phyloP scores from a whole-genome alignment of 768 basidiomycete genomes.

The Amanita thiersii region DNA sequence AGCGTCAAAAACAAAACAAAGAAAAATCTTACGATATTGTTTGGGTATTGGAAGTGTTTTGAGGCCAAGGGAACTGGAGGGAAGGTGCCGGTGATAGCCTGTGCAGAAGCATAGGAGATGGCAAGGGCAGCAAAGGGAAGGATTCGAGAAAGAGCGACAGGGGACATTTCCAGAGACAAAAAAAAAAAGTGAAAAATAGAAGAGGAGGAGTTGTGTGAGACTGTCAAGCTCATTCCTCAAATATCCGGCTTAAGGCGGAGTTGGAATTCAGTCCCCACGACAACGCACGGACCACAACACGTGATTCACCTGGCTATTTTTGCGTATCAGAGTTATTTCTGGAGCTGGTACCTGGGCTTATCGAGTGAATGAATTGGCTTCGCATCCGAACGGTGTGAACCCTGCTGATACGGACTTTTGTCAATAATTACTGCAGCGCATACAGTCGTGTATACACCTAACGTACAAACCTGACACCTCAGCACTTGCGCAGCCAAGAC shows the following conservation, averaged over 20 bases:
- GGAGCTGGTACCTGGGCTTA: no score
- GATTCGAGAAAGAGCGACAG: constrained; percentile 31
- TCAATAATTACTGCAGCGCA: no score
- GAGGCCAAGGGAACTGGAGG: constrained; percentile 38
- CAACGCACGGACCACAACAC: constrained; percentile 17
- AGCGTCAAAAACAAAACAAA: not conserved
- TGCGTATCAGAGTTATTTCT: no score
- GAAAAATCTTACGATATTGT: constrained; percentile 27
- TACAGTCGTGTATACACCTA: no score
- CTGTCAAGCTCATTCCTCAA: not conserved
- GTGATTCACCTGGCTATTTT: no score
- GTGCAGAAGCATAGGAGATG: constrained; percentile 18
- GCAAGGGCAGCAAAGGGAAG: constrained; percentile 23
- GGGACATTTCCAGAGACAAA: constrained; percentile 26
- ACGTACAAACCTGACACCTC: no score
- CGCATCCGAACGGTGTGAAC: no score
- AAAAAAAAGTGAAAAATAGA: constrained; percentile 1
- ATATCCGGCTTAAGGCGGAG: constrained; percentile 2
- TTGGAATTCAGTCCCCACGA: not conserved
- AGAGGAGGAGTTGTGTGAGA: not conserved
- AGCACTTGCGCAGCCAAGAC: no score
- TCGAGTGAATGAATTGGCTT: no score
- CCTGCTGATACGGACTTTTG: no score
- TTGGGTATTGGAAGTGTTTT: constrained; percentile 37
- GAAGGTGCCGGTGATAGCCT: constrained; percentile 25